These are phyloP conservation scores for Tilletiopsis washingtonensis DNA, from an alignment of 1,284 basidiomycete genomes.

Conservation along the genomic window DNA sequence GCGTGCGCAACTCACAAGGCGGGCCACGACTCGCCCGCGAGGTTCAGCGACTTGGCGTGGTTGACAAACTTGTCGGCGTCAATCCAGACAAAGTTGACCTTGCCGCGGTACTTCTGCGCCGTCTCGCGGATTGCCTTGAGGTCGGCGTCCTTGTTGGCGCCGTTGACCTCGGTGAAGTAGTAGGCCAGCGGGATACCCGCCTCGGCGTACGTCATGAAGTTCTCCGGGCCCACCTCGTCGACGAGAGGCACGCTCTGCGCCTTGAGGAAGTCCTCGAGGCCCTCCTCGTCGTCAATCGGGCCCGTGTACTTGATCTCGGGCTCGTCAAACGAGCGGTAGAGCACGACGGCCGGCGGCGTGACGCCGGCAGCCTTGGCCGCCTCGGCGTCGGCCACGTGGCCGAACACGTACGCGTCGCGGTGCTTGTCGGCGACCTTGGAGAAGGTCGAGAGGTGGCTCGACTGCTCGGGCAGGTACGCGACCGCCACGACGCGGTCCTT, in stretches of 20 bases:
- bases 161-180: constrained; percentile 79
- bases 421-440: constrained; percentile 70
- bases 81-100: constrained; percentile 97
- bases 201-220: constrained; percentile 77
- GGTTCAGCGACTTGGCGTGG: constrained; percentile 90
- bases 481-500: constrained; percentile 86
- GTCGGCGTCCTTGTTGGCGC: constrained; percentile 60
- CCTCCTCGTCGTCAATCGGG: constrained; percentile 53
- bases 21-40: constrained; percentile 72
- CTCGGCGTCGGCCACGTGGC: constrained; percentile 57
- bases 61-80: constrained; percentile 87
- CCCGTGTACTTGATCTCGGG: constrained; percentile 57
- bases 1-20: constrained; percentile 53
- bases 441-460: constrained; percentile 58
- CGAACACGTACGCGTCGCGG: constrained; percentile 90
- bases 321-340: constrained; percentile 91
- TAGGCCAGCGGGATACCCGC: constrained; percentile 85
- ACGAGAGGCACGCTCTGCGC: constrained; percentile 80
- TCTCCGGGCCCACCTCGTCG: constrained; percentile 88
- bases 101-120: constrained; percentile 71
- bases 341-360: constrained; percentile 71
- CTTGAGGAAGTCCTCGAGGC: constrained; percentile 61
- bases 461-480: constrained; percentile 70
- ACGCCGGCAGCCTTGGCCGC: constrained; percentile 65
- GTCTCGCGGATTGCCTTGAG: constrained; percentile 66